Percentiles rank a stretch among this genome's conserved stretches.
These are phyloP conservation scores for Penicillium sp. DNA, from an alignment of 2,329 filamentous ascomycete genomes.

Conservation along the genomic window DNA sequence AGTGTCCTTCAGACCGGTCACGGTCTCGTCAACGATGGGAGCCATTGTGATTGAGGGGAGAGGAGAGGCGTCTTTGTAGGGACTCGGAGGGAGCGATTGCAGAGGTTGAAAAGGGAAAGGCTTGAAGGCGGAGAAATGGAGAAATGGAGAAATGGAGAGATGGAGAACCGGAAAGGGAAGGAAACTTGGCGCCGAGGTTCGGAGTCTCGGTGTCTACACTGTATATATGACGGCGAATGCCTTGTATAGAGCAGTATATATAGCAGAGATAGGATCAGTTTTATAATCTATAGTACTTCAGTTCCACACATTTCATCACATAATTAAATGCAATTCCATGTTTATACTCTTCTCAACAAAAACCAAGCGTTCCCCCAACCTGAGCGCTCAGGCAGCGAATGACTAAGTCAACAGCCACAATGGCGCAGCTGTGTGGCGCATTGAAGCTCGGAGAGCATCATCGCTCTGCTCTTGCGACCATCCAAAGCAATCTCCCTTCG, in stretches of 20 bases:
- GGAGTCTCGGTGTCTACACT: conserved; percentile 13
- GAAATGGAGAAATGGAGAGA: conserved; percentile 25
- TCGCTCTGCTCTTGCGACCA: conserved; percentile 12
- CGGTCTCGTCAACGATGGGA: conserved; percentile 72
- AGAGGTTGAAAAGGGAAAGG: conserved; percentile 14
- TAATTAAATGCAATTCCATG: neutral
- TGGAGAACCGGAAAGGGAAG: conserved; percentile 14
- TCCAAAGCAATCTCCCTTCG: conserved; percentile 4
- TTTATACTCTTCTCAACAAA: conserved; percentile 1
- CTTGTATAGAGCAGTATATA: neutral
- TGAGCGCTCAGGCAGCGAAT: conserved; percentile 4
- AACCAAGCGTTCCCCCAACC: neutral
- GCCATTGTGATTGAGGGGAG: conserved; percentile 61
- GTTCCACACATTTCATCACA: neutral
- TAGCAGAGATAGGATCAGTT: neutral
- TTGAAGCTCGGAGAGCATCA: conserved; percentile 22
- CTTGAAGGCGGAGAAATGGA: conserved; percentile 21
- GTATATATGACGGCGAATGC: neutral
- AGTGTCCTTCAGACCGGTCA: conserved; percentile 78
- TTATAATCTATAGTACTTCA: neutral
- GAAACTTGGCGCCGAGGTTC: conserved; percentile 31
- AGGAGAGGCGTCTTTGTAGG: conserved; percentile 21
- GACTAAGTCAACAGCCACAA: conserved; percentile 18
- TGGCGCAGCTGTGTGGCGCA: conserved; percentile 17
- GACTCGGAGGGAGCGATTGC: conserved; percentile 16